Base-by-base conservation (phyloP, 768 basidiomycete species). In the Hydnum rufescens region DNA sequence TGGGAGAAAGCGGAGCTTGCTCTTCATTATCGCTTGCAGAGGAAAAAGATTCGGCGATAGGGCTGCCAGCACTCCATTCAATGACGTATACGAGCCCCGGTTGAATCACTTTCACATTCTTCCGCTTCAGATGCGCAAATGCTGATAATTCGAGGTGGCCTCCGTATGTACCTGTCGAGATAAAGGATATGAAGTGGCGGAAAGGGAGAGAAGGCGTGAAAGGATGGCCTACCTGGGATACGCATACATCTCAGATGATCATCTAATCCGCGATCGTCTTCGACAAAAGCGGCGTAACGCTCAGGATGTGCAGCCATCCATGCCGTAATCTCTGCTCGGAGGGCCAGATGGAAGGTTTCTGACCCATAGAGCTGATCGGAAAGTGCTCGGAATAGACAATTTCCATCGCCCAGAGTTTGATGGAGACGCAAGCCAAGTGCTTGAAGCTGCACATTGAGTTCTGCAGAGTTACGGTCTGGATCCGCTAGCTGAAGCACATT, bases 141-240 rank as follows among this genome's bases (percentile, higher is more conserved):
- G 87, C 87, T 18, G 82, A 83, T n/a, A 95, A 71, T 64, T 95
- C 90, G 60, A 95, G 75, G 64, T 95, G 87, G 1, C 88, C 88
- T 39, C 89, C 90, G 55, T 92, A 93, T 1, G 89, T 92, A 28
- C 76, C 84, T 82, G 49, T 29, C n/a, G 44, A 28, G 3, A 49
- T 44, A 19, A 53, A 32, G 22, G 34, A 19, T 39, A 25, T 16
- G 34, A 42, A 42, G 36, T 19, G 31, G 4, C 51, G 8, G 4
- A 13, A 51, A 22, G 29, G 18, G 51, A 39, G 19, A 16, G 34
- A 26, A 53, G 29, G 25, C 19, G 23, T 46, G 36, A 43, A 32
- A 5, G 23, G 22, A 28, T n/a, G 25, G 44, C 44, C 26, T 56
- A 80, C 82, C 82, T 60, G 75, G 76, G 67, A 82, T 75, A 43